These are phyloP conservation scores for Carnegiea gigantea DNA, from an alignment of 179 eudicot species.

Conservation along the genomic window DNA sequence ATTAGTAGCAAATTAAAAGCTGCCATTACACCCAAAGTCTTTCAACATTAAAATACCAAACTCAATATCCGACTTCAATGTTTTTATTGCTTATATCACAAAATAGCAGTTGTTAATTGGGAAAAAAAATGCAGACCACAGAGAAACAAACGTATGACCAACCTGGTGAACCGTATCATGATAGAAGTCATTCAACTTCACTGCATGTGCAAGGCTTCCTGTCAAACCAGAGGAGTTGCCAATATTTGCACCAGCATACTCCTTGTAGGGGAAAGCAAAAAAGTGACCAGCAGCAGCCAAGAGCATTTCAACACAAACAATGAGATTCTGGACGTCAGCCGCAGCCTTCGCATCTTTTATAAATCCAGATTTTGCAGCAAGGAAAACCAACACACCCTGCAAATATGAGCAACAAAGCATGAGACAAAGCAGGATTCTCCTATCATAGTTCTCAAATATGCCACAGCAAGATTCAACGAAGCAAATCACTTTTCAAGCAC, in stretches of 20 bases:
- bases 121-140: background rate
- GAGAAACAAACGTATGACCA: background rate
- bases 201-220: slow-evolving; percentile 87
- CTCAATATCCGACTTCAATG: background rate
- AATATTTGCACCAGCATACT: slow-evolving; percentile 94
- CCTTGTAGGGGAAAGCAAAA: slow-evolving; percentile 96
- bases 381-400: slow-evolving; percentile 92
- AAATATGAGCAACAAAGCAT: slow-evolving; percentile 14
- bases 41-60: background rate
- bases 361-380: slow-evolving; percentile 81
- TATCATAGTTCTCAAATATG: slow-evolving; percentile 5
- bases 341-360: slow-evolving; percentile 78
- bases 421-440: slow-evolving; percentile 8
- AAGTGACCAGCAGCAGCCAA: slow-evolving; percentile 92
- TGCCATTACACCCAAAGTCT: background rate
- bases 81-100: background rate
- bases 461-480: slow-evolving; percentile 1
- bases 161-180: slow-evolving; percentile 99
- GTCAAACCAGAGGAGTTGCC: slow-evolving; percentile 70
- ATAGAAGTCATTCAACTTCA: slow-evolving; percentile 85
- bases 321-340: slow-evolving; percentile 80
- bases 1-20: no score
- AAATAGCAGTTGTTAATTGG: background rate
- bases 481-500: background rate
- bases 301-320: slow-evolving; percentile 94